Evolutionary conservation across 2,329 filamentous ascomycete genomes (phyloP).

Genomic region (Phialocephala sp.): DNA sequence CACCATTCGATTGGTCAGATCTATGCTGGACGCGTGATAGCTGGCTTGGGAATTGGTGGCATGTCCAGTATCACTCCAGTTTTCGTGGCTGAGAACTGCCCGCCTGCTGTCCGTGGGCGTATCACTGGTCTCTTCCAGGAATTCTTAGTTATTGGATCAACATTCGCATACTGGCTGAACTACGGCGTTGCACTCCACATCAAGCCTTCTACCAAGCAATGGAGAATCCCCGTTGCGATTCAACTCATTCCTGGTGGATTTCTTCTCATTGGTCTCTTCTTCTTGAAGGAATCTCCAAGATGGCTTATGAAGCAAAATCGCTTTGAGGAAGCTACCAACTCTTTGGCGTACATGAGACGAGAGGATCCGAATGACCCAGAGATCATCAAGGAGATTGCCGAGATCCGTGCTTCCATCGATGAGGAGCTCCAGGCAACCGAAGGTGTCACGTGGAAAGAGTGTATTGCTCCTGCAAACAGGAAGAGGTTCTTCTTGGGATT

Average conservation of each 20-base stretch:
- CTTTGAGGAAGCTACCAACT: constrained; percentile 50
- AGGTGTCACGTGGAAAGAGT: constrained; percentile 48
- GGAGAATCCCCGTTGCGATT: constrained; percentile 56
- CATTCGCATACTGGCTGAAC: constrained; percentile 43
- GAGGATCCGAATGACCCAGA: constrained; percentile 36
- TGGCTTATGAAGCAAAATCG: constrained; percentile 54
- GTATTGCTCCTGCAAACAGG: constrained; percentile 6
- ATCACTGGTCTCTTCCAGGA: constrained; percentile 53
- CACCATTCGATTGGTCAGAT: constrained; percentile 26
- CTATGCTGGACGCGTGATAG: constrained; percentile 26
- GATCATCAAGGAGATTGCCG: constrained; percentile 40
- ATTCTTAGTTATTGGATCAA: constrained; percentile 51
- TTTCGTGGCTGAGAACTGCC: constrained; percentile 61
- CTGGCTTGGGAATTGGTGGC: constrained; percentile 45
- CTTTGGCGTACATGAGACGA: constrained; percentile 49
- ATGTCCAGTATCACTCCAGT: constrained; percentile 45
- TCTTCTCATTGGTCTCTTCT: constrained; percentile 61
- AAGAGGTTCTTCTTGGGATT: constrained; percentile 12
- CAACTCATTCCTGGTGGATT: constrained; percentile 57
- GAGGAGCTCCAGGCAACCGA: constrained; percentile 56
- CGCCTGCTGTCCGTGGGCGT: constrained; percentile 51
- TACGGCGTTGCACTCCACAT: constrained; percentile 50
- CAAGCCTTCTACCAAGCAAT: constrained; percentile 48
- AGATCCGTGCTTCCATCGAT: constrained; percentile 53
- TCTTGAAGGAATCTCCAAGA: constrained; percentile 55